Evolutionary conservation across 192 early-diverging fungal species (phyloP).

Genomic region (Coemansia sp.): DNA sequence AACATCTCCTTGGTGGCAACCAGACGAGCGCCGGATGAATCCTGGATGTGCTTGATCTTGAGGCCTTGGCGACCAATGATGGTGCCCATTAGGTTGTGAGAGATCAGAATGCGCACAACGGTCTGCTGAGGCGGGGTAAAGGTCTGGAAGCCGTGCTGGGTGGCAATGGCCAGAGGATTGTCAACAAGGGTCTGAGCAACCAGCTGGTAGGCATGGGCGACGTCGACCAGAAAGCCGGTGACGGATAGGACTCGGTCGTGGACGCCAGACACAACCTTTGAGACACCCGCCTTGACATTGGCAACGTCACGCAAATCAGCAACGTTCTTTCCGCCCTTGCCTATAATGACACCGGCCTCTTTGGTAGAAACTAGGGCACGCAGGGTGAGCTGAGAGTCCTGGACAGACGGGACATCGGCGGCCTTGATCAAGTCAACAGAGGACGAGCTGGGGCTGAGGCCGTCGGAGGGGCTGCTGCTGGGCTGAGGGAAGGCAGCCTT

Average conservation of each 20-base stretch:
- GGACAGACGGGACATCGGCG: constrained; percentile 34
- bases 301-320: constrained; percentile 82
- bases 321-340: constrained; percentile 87
- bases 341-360: constrained; percentile 92
- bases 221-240: constrained; percentile 67
- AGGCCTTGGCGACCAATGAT: constrained; percentile 92
- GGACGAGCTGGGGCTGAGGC: constrained; percentile 30
- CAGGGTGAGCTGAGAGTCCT: constrained; percentile 71
- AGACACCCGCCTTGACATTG: constrained; percentile 91
- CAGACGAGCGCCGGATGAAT: constrained; percentile 82
- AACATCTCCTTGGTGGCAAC: constrained; percentile 89
- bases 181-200: constrained; percentile 78
- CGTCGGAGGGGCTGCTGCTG: constrained; percentile 24
- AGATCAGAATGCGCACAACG: constrained; percentile 85
- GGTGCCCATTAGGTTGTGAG: constrained; percentile 86
- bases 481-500: constrained; percentile 42
- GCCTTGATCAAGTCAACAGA: constrained; percentile 26
- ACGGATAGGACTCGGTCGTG: constrained; percentile 83
- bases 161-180: constrained; percentile 66
- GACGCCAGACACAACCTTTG: constrained; percentile 84
- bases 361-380: constrained; percentile 91
- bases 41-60: constrained; percentile 97
- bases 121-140: constrained; percentile 57
- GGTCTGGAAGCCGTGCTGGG: constrained; percentile 50
- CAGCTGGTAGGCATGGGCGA: constrained; percentile 83